phyloP scores from a whole-genome alignment of 352 stramenopile genomes.

The Phytophthora europaea region DNA sequence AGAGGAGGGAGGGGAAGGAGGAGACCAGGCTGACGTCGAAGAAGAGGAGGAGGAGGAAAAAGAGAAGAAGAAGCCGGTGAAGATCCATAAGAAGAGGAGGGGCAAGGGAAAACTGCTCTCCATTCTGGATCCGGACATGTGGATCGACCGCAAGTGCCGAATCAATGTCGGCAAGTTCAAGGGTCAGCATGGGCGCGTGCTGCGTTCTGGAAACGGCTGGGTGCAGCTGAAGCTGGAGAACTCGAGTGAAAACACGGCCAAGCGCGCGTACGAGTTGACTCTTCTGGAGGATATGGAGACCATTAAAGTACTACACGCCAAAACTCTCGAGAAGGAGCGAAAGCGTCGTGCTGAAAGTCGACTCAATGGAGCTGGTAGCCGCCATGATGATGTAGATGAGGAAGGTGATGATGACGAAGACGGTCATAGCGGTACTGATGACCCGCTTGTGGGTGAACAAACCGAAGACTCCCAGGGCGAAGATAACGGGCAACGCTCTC shows the following conservation, averaged over 20 bases:
- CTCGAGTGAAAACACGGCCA: conserved; percentile 88
- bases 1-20: conserved; percentile 48
- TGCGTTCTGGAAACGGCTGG: conserved; percentile 91
- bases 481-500: conserved; percentile 75
- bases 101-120: conserved; percentile 78
- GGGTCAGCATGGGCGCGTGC: conserved; percentile 72
- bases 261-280: conserved; percentile 89
- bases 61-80: conserved; percentile 27
- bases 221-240: conserved; percentile 87
- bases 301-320: conserved; percentile 80
- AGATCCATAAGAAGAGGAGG: conserved; percentile 29
- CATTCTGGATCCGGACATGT: conserved; percentile 88
- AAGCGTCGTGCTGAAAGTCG: conserved; percentile 53
- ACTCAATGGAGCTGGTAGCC: conserved; percentile 33
- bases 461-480: conserved; percentile 87
- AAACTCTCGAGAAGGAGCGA: conserved; percentile 68
- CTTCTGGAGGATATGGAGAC: conserved; percentile 86
- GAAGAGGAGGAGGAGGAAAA: conserved; percentile 22
- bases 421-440: conserved; percentile 62
- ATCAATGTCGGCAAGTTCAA: conserved; percentile 93
- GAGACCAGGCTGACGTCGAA: conserved; percentile 20
- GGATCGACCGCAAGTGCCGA: conserved; percentile 87
- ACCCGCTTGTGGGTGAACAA: conserved; percentile 59
- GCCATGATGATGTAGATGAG: conserved; percentile 52
- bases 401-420: conserved; percentile 68